Percentiles rank a stretch among this genome's conserved stretches.
phyloP scores from a whole-genome alignment of 176 grass and related monocot species.

The Lolium perenne region DNA sequence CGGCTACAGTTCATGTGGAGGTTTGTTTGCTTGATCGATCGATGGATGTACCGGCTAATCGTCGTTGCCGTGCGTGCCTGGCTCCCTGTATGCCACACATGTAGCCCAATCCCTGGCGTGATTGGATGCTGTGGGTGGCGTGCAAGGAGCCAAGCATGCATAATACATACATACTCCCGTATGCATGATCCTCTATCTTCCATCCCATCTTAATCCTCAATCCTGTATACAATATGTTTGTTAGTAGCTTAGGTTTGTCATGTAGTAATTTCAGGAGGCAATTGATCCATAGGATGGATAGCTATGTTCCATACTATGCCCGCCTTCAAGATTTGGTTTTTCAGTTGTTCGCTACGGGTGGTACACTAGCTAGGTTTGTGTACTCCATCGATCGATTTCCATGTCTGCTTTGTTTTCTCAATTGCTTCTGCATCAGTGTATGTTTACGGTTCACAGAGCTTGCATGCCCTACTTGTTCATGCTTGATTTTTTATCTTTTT shows the following conservation, averaged over 20 bases:
- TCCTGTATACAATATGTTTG: neutral
- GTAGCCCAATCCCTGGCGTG: conserved; percentile 72
- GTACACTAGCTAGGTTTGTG: neutral
- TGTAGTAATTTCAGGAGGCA: neutral
- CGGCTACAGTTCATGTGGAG: conserved; percentile 23
- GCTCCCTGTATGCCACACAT: conserved; percentile 99
- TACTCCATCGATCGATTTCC: neutral
- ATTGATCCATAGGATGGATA: neutral
- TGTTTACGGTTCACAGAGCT: neutral
- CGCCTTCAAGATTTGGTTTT: neutral
- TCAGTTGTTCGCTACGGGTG: neutral
- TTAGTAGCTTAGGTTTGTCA: neutral
- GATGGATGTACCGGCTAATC: conserved; percentile 11
- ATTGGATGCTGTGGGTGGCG: conserved; percentile 98
- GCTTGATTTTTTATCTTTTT: neutral
- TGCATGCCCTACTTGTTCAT: conserved; percentile 4
- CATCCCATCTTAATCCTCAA: conserved; percentile 13
- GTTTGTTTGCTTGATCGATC: conserved; percentile 31
- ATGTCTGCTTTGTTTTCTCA: neutral
- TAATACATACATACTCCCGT: neutral
- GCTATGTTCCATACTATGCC: conserved; percentile 34
- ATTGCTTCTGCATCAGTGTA: conserved; percentile 5
- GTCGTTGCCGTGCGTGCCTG: conserved; percentile 71
- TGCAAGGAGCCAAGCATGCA: conserved; percentile 99
- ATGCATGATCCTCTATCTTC: conserved; percentile 28